Percentiles rank a stretch among this genome's conserved stretches.
These are phyloP conservation scores for Monilinia laxa DNA, from an alignment of 2,329 filamentous ascomycete genomes.

Conservation along the genomic window DNA sequence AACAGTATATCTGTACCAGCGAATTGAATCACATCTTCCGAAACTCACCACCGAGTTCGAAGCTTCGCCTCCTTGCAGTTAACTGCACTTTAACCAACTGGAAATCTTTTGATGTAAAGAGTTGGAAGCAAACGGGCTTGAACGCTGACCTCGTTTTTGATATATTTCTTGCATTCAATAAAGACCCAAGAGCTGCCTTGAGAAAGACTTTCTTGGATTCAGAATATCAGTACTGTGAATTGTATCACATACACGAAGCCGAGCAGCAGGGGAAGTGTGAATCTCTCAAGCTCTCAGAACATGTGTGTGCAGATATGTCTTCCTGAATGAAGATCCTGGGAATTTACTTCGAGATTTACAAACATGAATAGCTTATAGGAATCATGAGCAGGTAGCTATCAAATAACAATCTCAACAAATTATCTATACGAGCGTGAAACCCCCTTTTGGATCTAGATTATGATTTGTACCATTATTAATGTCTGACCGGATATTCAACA, in stretches of 20 bases:
- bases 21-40: not conserved
- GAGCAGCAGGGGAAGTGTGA: not conserved
- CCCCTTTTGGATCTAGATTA: no score
- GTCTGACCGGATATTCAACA: no score
- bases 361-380: not conserved
- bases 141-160: not conserved
- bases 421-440: no score
- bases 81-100: not conserved
- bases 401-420: no score
- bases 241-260: not conserved
- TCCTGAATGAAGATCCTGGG: no score
- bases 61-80: not conserved
- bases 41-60: not conserved
- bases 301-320: no score
- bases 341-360: not conserved
- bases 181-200: not conserved
- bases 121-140: not conserved
- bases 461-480: no score
- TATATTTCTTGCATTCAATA: not conserved
- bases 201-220: not conserved
- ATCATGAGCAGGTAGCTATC: not conserved
- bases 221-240: not conserved
- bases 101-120: not conserved
- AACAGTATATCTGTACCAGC: rapidly evolving
- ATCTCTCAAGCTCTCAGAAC: not conserved